Evolutionary conservation across 73 alveolate genomes (phyloP), one percentile per base, ranked within the genome.

Genomic region (Paramecium pentaurelia): DNA sequence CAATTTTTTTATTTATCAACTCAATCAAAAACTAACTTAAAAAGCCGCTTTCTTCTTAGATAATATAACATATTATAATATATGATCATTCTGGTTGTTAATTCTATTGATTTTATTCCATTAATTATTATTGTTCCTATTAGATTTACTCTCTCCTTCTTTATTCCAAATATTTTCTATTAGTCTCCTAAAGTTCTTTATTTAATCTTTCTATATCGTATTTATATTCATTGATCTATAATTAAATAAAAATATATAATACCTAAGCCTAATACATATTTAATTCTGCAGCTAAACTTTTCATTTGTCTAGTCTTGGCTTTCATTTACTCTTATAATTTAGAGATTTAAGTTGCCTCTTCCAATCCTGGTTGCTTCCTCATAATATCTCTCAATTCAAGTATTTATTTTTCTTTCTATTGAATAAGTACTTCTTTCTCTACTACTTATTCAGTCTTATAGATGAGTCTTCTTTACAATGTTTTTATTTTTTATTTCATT

Each of bases 191-290:
- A 60, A 97, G 96, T 95, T 97, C 99, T 86, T 97, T 97, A 30
- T 98, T 97, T 83, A 96, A 97, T 92, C 99, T 96, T 89, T 97
- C 98, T 49, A 97, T 97, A 86, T 97, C 99, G 59, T 95, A 93
- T 83, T 97, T 97, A 94, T 93, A 97, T 96, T 97, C 99, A 86
- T 97, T 97, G 20, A 89, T 83, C 94, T 89, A 30, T 45, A 12
- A 25, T 64, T 3, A 70, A 45, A 18, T 9, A 36, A 40, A 3
- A 40, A 7, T 0, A 22, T 54, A 37, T n/a, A 10, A 34, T 58
- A 97, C 99, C 71, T 97, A 96, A 37, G 99, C 98, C 75, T 97
- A 97, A 90, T 96, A 97, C 99, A 97, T 97, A 88, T 97, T 97
- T 28, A 97, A 95, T 64, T 97, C 99, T 49, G 99, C 96, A 49